phyloP scores from a whole-genome alignment of 331 rosid species.

The Acacia concinna region DNA sequence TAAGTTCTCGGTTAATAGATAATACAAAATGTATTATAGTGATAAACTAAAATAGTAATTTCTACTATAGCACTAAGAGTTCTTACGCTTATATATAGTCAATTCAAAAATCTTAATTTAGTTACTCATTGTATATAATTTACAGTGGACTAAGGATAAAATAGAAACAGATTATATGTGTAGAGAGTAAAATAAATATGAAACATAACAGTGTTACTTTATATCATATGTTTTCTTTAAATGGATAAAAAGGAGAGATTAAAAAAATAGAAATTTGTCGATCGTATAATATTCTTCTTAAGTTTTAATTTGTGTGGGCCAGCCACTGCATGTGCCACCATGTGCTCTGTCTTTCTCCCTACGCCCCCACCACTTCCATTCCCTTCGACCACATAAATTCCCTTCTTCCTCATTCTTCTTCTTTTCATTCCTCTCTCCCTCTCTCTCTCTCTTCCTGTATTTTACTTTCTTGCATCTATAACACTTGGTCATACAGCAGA shows the following conservation, averaged over 20 bases:
- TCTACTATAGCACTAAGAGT: neutral
- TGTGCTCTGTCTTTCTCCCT: conserved; percentile 87
- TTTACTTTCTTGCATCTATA: conserved; percentile 41
- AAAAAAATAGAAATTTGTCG: neutral
- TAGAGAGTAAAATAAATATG: neutral
- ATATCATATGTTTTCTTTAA: neutral
- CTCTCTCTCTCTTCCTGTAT: conserved; percentile 1
- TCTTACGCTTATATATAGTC: neutral
- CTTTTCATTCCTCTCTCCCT: conserved; percentile 42
- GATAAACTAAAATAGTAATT: neutral
- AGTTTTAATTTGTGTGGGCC: conserved; percentile 54
- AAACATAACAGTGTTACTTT: neutral
- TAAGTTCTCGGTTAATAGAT: neutral
- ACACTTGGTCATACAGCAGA: conserved; percentile 35
- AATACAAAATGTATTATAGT: neutral
- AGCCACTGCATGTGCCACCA: conserved; percentile 84
- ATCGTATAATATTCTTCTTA: neutral
- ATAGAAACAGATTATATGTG: neutral
- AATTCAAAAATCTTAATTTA: neutral
- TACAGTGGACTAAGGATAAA: neutral
- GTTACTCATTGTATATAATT: neutral
- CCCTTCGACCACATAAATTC: conserved; percentile 68
- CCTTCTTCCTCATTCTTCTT: conserved; percentile 49
- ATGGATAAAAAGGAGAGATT: neutral
- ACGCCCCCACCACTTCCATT: conserved; percentile 66